Evolutionary conservation across 2,329 filamentous ascomycete genomes (phyloP).

Genomic region (Fusarium avenaceum): DNA sequence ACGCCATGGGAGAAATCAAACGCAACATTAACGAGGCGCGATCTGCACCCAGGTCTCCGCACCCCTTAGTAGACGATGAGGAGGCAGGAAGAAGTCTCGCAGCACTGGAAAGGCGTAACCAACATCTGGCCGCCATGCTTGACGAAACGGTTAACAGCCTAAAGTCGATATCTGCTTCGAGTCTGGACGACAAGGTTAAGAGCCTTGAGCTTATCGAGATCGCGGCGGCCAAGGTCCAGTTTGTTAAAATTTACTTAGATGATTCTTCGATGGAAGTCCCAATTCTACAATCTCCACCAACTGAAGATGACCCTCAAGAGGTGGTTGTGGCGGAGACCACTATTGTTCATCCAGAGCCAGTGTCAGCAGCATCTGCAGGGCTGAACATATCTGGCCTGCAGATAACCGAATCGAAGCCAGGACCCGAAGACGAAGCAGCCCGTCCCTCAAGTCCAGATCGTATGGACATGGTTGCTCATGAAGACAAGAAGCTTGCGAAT

Average conservation of each 20-base stretch:
- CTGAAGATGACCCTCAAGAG: slow-evolving; percentile 33
- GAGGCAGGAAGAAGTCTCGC: slow-evolving; percentile 56
- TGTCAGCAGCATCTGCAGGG: slow-evolving; percentile 11
- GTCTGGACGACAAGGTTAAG: slow-evolving; percentile 63
- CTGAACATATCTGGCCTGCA: slow-evolving; percentile 40
- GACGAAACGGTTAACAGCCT: slow-evolving; percentile 75
- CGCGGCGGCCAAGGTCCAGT: slow-evolving; percentile 73
- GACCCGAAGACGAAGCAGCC: slow-evolving; percentile 9
- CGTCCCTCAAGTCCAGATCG: slow-evolving; percentile 26
- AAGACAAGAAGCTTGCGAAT: slow-evolving; percentile 30
- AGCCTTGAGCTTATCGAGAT: slow-evolving; percentile 68
- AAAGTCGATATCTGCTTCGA: slow-evolving; percentile 68
- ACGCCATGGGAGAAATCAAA: slow-evolving; percentile 82
- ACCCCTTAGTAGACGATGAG: slow-evolving; percentile 55
- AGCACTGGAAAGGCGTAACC: slow-evolving; percentile 74
- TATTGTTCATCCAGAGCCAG: slow-evolving; percentile 32
- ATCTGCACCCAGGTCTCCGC: slow-evolving; percentile 57
- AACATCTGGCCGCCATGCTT: slow-evolving; percentile 75
- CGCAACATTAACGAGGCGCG: slow-evolving; percentile 78
- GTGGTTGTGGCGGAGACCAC: slow-evolving; percentile 29
- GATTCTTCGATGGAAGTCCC: slow-evolving; percentile 68
- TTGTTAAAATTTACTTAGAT: slow-evolving; percentile 73
- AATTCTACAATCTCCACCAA: slow-evolving; percentile 28
- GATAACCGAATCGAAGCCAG: slow-evolving; percentile 30
- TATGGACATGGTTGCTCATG: slow-evolving; percentile 38